These are phyloP conservation scores for Suhomyces prunicola DNA, from an alignment of 805 yeast genomes.

Conservation along the genomic window DNA sequence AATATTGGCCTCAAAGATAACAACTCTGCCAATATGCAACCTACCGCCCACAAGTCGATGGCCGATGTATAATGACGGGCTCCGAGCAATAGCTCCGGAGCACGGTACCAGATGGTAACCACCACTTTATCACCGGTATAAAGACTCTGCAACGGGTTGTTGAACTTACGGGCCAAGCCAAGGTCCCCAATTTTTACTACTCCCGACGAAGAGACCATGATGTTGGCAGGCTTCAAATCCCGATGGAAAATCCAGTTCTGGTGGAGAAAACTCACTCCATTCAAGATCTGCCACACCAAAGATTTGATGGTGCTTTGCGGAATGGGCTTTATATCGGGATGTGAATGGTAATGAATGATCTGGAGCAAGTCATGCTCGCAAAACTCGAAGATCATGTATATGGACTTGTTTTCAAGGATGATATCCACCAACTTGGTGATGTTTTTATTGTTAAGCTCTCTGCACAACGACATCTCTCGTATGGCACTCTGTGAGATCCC, in stretches of 20 bases:
- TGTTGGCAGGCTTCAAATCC: conserved; percentile 95
- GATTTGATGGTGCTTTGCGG: conserved; percentile 80
- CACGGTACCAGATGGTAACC: conserved; percentile 95
- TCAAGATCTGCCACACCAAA: conserved; percentile 86
- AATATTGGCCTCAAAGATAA: conserved; percentile 87
- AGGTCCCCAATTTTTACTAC: conserved; percentile 94
- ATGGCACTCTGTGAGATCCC: conserved; percentile 96
- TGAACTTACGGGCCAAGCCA: conserved; percentile 86
- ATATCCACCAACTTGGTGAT: conserved; percentile 78
- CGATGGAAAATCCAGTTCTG: conserved; percentile 96
- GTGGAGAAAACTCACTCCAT: conserved; percentile 88
- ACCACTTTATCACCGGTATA: conserved; percentile 94
- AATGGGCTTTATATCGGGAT: conserved; percentile 76
- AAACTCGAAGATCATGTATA: conserved; percentile 92
- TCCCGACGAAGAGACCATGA: conserved; percentile 89
- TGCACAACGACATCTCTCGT: conserved; percentile 91
- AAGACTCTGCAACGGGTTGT: conserved; percentile 79
- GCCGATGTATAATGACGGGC: conserved; percentile 92
- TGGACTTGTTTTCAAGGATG: conserved; percentile 80
- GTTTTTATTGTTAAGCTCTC: conserved; percentile 79
- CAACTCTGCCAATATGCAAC: conserved; percentile 90
- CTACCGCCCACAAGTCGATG: conserved; percentile 93
- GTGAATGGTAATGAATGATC: conserved; percentile 91
- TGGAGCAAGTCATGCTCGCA: conserved; percentile 95
- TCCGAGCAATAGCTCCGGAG: conserved; percentile 88